phyloP scores from a whole-genome alignment of 2,329 filamentous ascomycete species.

The Cryphonectria carpinicola region DNA sequence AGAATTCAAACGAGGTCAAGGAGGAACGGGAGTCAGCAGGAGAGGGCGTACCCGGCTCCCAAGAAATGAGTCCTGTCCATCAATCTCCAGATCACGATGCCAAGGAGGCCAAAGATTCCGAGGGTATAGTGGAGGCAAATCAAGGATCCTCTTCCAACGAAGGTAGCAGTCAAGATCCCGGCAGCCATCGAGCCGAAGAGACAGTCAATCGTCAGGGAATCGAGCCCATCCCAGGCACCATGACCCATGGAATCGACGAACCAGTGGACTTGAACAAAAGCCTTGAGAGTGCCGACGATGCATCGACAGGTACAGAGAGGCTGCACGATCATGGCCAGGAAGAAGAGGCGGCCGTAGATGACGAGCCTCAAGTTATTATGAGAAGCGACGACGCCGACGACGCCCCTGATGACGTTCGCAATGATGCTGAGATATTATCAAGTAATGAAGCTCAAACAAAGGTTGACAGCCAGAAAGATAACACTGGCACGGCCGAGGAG shows the following conservation, averaged over 20 bases:
- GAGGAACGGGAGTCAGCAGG: not conserved
- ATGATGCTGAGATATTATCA: not conserved
- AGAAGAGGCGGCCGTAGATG: not conserved
- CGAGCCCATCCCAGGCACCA: slow-evolving; percentile 29
- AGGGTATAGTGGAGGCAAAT: slow-evolving; percentile 9
- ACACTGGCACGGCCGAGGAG: not conserved
- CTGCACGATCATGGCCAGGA: not conserved
- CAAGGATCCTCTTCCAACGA: slow-evolving; percentile 8
- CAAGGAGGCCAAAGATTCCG: not conserved
- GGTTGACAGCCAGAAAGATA: not conserved
- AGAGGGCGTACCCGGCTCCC: not conserved
- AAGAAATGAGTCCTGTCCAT: not conserved
- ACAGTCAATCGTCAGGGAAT: slow-evolving; percentile 23
- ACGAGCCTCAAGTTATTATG: not conserved
- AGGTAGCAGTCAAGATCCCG: slow-evolving; percentile 9
- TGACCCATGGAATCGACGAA: slow-evolving; percentile 29
- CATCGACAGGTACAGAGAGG: not conserved
- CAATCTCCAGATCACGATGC: not conserved
- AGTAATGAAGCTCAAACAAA: not conserved
- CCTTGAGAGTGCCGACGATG: slow-evolving; percentile 11
- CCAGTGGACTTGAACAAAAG: not conserved
- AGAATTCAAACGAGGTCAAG: not conserved
- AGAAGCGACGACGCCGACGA: not conserved
- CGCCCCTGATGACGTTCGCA: not conserved
- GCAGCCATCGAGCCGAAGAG: slow-evolving; percentile 20